Evolutionary conservation across 1,284 basidiomycete genomes (phyloP).

Genomic region (Cerioporus squamosus): DNA sequence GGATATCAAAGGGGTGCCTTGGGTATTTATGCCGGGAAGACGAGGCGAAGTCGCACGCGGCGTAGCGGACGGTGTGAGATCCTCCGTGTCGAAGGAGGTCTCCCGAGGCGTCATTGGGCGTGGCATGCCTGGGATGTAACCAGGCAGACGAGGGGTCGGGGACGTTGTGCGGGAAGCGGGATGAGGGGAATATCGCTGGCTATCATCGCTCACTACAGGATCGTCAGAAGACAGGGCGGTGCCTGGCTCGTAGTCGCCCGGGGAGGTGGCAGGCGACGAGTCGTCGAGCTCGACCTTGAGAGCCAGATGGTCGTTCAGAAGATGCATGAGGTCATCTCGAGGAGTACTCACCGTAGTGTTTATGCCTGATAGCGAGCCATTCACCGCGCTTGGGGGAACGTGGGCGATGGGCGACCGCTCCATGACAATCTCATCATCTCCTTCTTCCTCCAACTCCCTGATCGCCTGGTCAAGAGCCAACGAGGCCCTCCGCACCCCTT

Average conservation of each 20-base stretch:
- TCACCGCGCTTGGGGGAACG: conserved; percentile 22
- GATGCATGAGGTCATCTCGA: conserved; percentile 19
- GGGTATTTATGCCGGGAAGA: conserved; percentile 37
- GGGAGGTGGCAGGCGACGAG: conserved; percentile 26
- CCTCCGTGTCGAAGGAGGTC: conserved; percentile 61
- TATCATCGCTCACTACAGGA: conserved; percentile 49
- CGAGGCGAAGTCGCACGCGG: conserved; percentile 75
- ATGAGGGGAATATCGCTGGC: conserved; percentile 51
- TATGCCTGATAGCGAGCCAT: conserved; percentile 15
- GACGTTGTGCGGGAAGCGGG: conserved; percentile 48
- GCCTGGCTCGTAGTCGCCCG: conserved; percentile 50
- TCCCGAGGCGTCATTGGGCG: conserved; percentile 84
- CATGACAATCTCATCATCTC: conserved; percentile 71
- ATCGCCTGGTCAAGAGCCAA: conserved; percentile 75
- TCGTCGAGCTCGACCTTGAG: conserved; percentile 22
- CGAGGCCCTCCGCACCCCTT: conserved; percentile 65
- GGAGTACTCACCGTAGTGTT: conserved; percentile 23
- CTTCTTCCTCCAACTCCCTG: conserved; percentile 61
- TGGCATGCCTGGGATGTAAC: conserved; percentile 88
- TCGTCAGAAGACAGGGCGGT: conserved; percentile 72
- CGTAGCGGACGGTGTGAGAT: conserved; percentile 73
- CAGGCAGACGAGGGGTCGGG: conserved; percentile 70
- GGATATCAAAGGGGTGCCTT: conserved; percentile 34
- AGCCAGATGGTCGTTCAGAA: conserved; percentile 5
- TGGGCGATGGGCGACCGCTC: conserved; percentile 62